Evolutionary conservation across 2,329 filamentous ascomycete genomes (phyloP), one percentile per base, ranked within the genome.

Genomic region (Acrocalymma vagum): DNA sequence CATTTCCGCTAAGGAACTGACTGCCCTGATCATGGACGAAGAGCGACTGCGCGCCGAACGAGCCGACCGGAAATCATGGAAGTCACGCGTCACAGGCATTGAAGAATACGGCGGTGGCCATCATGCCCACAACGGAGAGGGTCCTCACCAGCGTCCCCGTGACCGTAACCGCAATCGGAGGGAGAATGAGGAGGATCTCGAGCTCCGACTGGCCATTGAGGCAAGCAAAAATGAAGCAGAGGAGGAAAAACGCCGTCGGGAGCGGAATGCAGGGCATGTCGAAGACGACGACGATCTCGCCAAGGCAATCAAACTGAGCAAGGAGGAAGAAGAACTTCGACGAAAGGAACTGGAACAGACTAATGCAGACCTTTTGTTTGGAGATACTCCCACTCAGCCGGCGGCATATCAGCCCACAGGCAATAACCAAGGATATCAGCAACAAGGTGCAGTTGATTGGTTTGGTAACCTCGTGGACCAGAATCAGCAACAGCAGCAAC

Each of bases 391-490:
- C 6, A 82, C 53, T n/a, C 83, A 86, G 61, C 69, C 77, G 4
- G 74, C 83, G 38, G 87, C 90, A 58, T 82, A 88, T 23, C 90
- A 92, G 72, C 84, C 83, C 26, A 97, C 92, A 10, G 93, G 91
- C 23, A 91, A 90, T 76, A 97, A 96, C 71, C 92, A 96, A 73
- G 93, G 93, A 30, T 99, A 99, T 64, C 92, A 97, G 75, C 94
- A 99, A 73, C 93, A 96, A 66, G 88, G 88, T 42, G 90, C 90
- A 9, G 94, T 99, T 13, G 94, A 99, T 72, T 97, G 95, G 84
- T 94, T 95, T 60, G 94, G 93, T 44, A 99, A 99, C 70, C 90
- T 92, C 9, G 87, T 97, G 61, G 89, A 93, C 43, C 85, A 84
- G 60, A 83, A 75, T 27, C 71, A 69, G 58, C 86, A 89, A 67